phyloP scores from a whole-genome alignment of 805 yeast species.

The Debaryomyces tyrocola region DNA sequence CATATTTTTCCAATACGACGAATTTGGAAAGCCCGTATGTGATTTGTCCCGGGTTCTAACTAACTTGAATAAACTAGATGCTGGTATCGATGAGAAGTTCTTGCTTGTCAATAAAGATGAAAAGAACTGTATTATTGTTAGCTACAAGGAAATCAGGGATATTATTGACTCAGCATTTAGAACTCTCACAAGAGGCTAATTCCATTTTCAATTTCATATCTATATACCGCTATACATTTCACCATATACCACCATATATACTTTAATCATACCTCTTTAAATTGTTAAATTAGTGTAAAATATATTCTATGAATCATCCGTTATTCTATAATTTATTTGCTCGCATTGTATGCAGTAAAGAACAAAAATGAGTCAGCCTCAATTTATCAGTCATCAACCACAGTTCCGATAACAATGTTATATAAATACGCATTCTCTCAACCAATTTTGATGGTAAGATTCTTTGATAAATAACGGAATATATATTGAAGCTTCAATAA shows the following conservation, averaged over 20 bases:
- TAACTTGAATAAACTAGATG: constrained; percentile 85
- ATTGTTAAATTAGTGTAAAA: not conserved
- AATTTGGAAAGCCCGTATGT: constrained; percentile 69
- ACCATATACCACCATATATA: not conserved
- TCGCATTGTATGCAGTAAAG: not conserved
- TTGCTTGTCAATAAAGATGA: constrained; percentile 83
- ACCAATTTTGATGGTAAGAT: not conserved
- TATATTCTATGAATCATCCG: too few species aligned
- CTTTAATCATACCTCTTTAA: not conserved
- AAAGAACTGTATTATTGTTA: constrained; percentile 77
- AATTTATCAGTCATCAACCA: not conserved
- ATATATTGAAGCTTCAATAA: not conserved
- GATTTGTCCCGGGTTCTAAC: constrained; percentile 81
- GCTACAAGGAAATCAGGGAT: constrained; percentile 79
- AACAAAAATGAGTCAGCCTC: not conserved
- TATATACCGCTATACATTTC: not conserved
- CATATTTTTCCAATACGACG: constrained; percentile 83
- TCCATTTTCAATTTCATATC: not conserved
- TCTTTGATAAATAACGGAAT: not conserved
- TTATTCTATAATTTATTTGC: too few species aligned
- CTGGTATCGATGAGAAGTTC: constrained; percentile 83
- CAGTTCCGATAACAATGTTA: not conserved
- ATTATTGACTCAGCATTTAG: constrained; percentile 70
- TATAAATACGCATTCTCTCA: too few species aligned
- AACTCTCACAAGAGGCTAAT: constrained; percentile 29